phyloP scores from a whole-genome alignment of 2,329 filamentous ascomycete genomes.

The Dactylellina leptospora region DNA sequence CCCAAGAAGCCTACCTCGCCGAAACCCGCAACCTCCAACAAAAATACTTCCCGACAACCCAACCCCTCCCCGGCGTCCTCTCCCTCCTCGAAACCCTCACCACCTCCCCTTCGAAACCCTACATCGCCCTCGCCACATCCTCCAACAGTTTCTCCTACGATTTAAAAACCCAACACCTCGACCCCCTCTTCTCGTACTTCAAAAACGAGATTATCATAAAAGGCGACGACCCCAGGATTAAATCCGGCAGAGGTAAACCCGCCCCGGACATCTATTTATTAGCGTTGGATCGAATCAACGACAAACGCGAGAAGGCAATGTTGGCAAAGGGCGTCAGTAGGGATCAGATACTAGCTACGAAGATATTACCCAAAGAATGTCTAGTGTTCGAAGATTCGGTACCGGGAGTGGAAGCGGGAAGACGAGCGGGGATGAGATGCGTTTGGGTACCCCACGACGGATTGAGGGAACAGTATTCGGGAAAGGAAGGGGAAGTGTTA shows the following conservation, averaged over 20 bases:
- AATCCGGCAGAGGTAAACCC: constrained; percentile 85
- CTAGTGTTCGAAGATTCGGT: constrained; percentile 97
- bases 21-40: constrained; percentile 72
- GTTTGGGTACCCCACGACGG: constrained; percentile 89
- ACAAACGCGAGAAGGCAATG: constrained; percentile 61
- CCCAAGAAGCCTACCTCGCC: constrained; percentile 71
- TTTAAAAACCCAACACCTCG: constrained; percentile 75
- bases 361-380: constrained; percentile 83
- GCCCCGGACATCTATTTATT: constrained; percentile 93
- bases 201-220: constrained; percentile 75
- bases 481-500: constrained; percentile 80
- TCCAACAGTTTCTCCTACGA: constrained; percentile 76
- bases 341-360: constrained; percentile 58
- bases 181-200: constrained; percentile 71
- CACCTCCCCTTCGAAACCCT: constrained; percentile 64
- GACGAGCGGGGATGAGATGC: constrained; percentile 92
- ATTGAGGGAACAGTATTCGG: constrained; percentile 76
- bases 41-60: constrained; percentile 75
- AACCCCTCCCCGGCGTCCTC: constrained; percentile 80
- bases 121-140: constrained; percentile 82
- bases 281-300: constrained; percentile 85
- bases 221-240: constrained; percentile 84
- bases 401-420: constrained; percentile 86
- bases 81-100: constrained; percentile 71
- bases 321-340: constrained; percentile 30